Evolutionary conservation across 192 early-diverging fungal species (phyloP), one percentile per base, ranked within the genome.

Genomic region (Powellomyces hirtus): DNA sequence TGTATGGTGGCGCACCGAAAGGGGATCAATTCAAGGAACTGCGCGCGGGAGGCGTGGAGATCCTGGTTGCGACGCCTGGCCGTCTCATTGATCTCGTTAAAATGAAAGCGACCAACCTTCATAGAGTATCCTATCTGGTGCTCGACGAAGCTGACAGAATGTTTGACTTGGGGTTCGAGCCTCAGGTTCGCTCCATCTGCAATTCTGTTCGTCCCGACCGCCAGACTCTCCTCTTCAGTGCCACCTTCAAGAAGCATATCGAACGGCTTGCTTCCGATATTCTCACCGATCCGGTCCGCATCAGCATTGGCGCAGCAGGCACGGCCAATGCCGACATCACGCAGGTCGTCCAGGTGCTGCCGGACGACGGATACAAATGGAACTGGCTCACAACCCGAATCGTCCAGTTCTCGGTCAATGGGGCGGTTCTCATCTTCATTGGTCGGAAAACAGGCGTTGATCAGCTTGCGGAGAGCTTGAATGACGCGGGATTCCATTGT

Each of bases 11-110:
- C 50, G 91, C 87, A 3, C 85, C 88, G 29, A 93, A 93, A 72
- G 80, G 81, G 64, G 89, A 92, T 5, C 93, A 95, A 71, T 92
- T 92, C 71, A 90, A 91, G 68, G 87, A 89, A 24, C 76, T 95
- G 4, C 84, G 89, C 14, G 70, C 75, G 4, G 89, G 90, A 14
- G 76, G 77, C 1, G 77, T 87, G 26, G 91, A 93, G 53, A 91
- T 95, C 58, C 59, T 95, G 16, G 88, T 95, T 0, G 90, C 89
- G 3, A 93, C 93, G 0, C 93, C 93, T 1, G 93, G 93, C 30
- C 79, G 93, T 37, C 74, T 95, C 51, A 93, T 95, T 74, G 93
- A 95, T 62, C 81, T 95, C 78, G 79, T 95, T 44, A 90, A 90
- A 70, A 93, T 92, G 81, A 93, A 93, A 65, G 93, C 91, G 4